phyloP scores from a whole-genome alignment of 805 yeast species.

The Suhomyces vadensis region DNA sequence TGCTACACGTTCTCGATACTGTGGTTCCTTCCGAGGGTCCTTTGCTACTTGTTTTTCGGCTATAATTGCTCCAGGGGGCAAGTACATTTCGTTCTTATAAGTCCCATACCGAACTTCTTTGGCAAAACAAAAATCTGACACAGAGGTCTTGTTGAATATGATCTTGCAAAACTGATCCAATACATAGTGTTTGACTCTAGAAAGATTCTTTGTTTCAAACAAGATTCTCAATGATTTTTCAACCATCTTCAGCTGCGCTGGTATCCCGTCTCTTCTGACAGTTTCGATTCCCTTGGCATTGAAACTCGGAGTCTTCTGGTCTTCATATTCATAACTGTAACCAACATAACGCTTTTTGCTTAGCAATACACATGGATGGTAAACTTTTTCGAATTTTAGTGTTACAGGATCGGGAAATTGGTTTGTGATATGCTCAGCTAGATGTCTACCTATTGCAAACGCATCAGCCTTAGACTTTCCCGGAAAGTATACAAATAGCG shows the following conservation, averaged over 20 bases:
- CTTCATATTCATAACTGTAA: conserved; percentile 62
- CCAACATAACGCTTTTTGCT: conserved; percentile 94
- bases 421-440: conserved; percentile 64
- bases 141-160: conserved; percentile 57
- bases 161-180: conserved; percentile 67
- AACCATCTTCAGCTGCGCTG: conserved; percentile 83
- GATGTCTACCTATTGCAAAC: conserved; percentile 67
- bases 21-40: conserved; percentile 80
- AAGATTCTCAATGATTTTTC: conserved; percentile 66
- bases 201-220: conserved; percentile 72
- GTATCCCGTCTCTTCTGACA: conserved; percentile 90
- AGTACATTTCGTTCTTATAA: conserved; percentile 66
- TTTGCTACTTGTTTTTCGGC: conserved; percentile 60
- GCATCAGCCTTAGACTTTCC: conserved; percentile 80
- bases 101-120: conserved; percentile 85
- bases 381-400: conserved; percentile 89
- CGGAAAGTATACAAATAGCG: conserved; percentile 86
- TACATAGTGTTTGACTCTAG: conserved; percentile 66
- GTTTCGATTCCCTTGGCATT: conserved; percentile 98
- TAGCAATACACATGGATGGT: conserved; percentile 78
- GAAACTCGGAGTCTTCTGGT: conserved; percentile 61
- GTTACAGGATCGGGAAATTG: conserved; percentile 78
- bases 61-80: conserved; percentile 91
- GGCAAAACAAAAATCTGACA: conserved; percentile 88
- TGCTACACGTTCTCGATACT: conserved; percentile 84